Evolutionary conservation across 768 basidiomycete species (phyloP).

Genomic region (Podaxis sp.): DNA sequence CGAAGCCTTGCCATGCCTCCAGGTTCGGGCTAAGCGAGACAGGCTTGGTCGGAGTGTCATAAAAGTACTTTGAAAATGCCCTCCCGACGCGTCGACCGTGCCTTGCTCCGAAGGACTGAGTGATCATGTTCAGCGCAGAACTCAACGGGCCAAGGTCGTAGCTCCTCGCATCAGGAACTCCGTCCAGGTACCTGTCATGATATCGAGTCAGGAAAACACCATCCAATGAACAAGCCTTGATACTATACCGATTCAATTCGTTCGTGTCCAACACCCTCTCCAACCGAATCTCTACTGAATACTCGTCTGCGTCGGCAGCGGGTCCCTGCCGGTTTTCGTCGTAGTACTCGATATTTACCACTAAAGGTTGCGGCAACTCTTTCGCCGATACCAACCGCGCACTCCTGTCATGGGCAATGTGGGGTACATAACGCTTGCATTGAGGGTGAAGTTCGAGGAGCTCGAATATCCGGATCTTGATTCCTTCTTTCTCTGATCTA

Average conservation of each 20-base stretch:
- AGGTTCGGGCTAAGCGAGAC: constrained; percentile 28
- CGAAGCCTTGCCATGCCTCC: constrained; percentile 43
- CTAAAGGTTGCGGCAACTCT: constrained; percentile 41
- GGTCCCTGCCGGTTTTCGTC: constrained; percentile 37
- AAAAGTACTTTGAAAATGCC: constrained; percentile 48
- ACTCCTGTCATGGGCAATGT: constrained; percentile 52
- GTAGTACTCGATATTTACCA: constrained; percentile 35
- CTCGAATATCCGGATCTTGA: constrained; percentile 51
- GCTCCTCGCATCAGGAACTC: constrained; percentile 36
- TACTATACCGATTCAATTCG: constrained; percentile 31
- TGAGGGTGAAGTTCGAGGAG: constrained; percentile 45
- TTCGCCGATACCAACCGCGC: constrained; percentile 43
- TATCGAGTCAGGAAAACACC: neutral
- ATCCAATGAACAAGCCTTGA: neutral
- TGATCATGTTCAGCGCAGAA: constrained; percentile 55
- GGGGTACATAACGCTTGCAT: constrained; percentile 32
- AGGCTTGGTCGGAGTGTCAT: constrained; percentile 28
- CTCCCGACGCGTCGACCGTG: constrained; percentile 49
- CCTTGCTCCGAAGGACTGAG: constrained; percentile 45
- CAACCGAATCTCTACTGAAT: constrained; percentile 38
- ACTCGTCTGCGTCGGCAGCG: constrained; percentile 32
- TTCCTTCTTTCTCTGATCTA: constrained; percentile 37
- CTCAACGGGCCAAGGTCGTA: constrained; percentile 48
- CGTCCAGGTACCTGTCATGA: constrained; percentile 45
- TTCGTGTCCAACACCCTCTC: constrained; percentile 33